Percentiles rank a stretch among this genome's conserved stretches.
Evolutionary conservation across 352 stramenopile species (phyloP).

Genomic region (Globisporangium canariense): DNA sequence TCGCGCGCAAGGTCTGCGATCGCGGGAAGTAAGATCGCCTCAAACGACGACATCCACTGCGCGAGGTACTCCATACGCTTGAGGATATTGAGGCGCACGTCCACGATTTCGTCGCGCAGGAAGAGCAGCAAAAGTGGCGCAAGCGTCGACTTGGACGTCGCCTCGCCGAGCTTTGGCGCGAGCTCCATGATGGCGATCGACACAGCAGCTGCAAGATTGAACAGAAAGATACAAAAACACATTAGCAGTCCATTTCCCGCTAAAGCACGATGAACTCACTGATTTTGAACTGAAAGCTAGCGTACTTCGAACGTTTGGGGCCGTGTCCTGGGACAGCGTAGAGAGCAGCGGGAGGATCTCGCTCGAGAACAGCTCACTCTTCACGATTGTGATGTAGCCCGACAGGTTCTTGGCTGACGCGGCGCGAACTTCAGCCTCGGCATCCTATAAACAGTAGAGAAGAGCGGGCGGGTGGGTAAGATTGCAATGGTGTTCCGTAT

Average conservation of each 20-base stretch:
- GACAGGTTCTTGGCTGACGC: slow-evolving; percentile 91
- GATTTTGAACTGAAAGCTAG: slow-evolving; percentile 2
- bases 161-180: slow-evolving; percentile 87
- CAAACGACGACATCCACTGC: slow-evolving; percentile 90
- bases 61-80: slow-evolving; percentile 90
- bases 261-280: too few species aligned
- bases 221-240: background rate
- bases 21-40: slow-evolving; percentile 67
- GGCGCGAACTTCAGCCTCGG: slow-evolving; percentile 92
- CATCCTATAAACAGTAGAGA: slow-evolving; percentile 41
- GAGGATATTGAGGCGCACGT: slow-evolving; percentile 94
- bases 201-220: slow-evolving; percentile 50
- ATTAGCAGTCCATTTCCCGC: too few species aligned
- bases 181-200: slow-evolving; percentile 92
- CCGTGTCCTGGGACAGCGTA: slow-evolving; percentile 90
- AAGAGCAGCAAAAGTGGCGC: slow-evolving; percentile 78
- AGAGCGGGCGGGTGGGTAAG: background rate
- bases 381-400: slow-evolving; percentile 91
- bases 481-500: too few species aligned
- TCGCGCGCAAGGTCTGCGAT: slow-evolving; percentile 92
- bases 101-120: slow-evolving; percentile 86
- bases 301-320: slow-evolving; percentile 82
- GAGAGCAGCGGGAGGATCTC: slow-evolving; percentile 90
- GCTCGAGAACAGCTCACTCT: slow-evolving; percentile 84
- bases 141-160: slow-evolving; percentile 84